Evolutionary conservation across 2,329 filamentous ascomycete genomes (phyloP), one percentile per base, ranked within the genome.

Genomic region (Hortaea werneckii): DNA sequence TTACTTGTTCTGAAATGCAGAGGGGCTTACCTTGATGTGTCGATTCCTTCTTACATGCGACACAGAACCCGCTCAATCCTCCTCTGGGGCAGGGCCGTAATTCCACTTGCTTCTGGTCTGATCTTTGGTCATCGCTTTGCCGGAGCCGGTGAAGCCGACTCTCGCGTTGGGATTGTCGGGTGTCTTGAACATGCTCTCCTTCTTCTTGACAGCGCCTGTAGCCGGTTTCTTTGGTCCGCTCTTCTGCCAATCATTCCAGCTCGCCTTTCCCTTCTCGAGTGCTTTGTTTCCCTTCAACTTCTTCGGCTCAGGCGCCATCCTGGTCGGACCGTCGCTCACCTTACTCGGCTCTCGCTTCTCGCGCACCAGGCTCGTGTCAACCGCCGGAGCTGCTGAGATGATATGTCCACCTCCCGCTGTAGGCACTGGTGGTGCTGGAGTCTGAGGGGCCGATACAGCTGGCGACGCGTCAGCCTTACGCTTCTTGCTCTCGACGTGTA

Each of bases 121-220:
- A 63, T 95, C 92, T 67, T 95, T 95, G 57, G 88, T 85, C 92
- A 96, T 96, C 54, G 84, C 77, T 67, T 95, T 87, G 49, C 92
- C 92, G 45, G 89, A 95, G 51, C 92, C 92, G 6, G 87, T 95
- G 62, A 98, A 95, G 30, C 92, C 92, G 61, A 98, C 92, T 83
- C 88, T 79, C 47, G 85, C 89, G 59, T 87, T 79, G 26, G 92
- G 77, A 50, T 87, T 83, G 29, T 94, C 88, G 0, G 88, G 87
- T 2, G 89, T 95, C 40, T 59, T 50, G 40, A 63, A 63, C 49
- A 56, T 54, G 41, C 58, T 60, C 29, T 62, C 58, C 48, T 61
- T 58, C 39, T 53, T 50, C 40, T 55, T 55, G n/a, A 50, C 41
- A 6, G 44, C 51, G 13, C 50, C 50, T 4, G 49, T 20, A 2